Percentiles rank a stretch among this genome's conserved stretches.
Conservation (phyloP, 2,329 filamentous ascomycete genomes). For the Leptographium galeiforme region DNA sequence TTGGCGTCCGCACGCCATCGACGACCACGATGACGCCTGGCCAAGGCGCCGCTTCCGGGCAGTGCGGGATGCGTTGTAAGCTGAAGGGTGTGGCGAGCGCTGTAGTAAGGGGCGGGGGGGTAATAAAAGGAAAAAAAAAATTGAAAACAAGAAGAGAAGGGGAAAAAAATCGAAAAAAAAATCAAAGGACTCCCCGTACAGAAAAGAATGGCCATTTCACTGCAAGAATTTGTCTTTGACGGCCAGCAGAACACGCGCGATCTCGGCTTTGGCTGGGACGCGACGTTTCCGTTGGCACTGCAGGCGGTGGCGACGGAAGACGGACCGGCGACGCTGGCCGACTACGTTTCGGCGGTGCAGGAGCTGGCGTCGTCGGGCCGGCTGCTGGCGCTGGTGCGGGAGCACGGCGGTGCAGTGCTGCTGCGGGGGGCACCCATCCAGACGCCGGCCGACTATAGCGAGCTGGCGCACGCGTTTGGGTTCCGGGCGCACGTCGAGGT, state of each 20-base stretch:
- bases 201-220: not conserved
- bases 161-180: too few relatives aligned
- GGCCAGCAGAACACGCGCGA: not conserved
- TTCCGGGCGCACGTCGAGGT: slow-evolving; percentile 15
- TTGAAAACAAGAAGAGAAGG: too few relatives aligned
- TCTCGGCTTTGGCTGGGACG: not conserved
- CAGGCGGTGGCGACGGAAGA: not conserved
- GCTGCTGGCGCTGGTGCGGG: slow-evolving; percentile 2
- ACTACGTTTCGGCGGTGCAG: not conserved
- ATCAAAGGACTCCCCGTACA: not conserved
- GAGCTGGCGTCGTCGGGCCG: not conserved
- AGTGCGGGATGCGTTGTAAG: too few relatives aligned
- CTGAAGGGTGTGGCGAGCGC: too few relatives aligned
- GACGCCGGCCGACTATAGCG: slow-evolving; percentile 13
- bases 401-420: slow-evolving; percentile 13
- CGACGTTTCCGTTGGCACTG: not conserved
- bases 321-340: not conserved
- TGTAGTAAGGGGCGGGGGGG: not conserved
- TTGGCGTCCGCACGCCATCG: not conserved
- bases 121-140: not conserved
- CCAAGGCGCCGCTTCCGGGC: too few relatives aligned
- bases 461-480: slow-evolving; percentile 16
- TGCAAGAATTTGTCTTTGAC: slow-evolving; percentile 1
- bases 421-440: slow-evolving; percentile 13
- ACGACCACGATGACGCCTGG: not conserved